Percentiles rank a stretch among this genome's conserved stretches.
phyloP scores from a whole-genome alignment of 2,329 filamentous ascomycete genomes.

The Phaeophleospora eucalypticola region DNA sequence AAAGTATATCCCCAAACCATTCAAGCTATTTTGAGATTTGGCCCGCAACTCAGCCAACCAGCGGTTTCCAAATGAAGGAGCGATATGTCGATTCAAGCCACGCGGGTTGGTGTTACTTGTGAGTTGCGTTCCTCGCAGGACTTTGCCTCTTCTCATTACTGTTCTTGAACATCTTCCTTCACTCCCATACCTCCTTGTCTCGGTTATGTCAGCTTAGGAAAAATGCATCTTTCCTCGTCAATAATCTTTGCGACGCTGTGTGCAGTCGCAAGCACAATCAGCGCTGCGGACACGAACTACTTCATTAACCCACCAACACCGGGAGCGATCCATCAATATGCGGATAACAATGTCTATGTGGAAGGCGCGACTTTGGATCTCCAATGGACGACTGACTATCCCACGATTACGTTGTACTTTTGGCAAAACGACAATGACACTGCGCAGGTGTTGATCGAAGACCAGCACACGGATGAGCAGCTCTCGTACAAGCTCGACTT shows the following conservation, averaged over 20 bases:
- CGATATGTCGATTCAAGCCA: not conserved
- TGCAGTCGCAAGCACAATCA: not conserved
- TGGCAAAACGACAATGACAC: conserved; percentile 6
- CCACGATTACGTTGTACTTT: not conserved
- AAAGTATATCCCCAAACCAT: not conserved
- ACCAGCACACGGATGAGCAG: conserved; percentile 1
- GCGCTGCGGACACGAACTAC: not conserved
- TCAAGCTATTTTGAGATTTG: not conserved
- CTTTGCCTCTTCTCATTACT: too few relatives aligned
- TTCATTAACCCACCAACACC: conserved; percentile 2
- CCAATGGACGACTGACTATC: conserved; percentile 5
- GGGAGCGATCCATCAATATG: not conserved
- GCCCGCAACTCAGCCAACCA: not conserved
- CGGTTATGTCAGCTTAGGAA: too few relatives aligned
- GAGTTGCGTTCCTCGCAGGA: too few relatives aligned
- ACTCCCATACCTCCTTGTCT: too few relatives aligned
- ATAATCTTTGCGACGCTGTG: not conserved
- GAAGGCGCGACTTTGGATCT: not conserved
- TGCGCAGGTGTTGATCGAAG: conserved; percentile 2
- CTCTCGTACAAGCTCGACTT: conserved; percentile 2
- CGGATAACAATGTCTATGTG: conserved; percentile 2
- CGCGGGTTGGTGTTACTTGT: too few relatives aligned
- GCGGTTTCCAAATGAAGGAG: not conserved
- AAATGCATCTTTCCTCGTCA: too few relatives aligned
- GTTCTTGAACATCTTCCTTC: too few relatives aligned